phyloP scores from a whole-genome alignment of 805 yeast species.

The Diddensiella transvaalensis region DNA sequence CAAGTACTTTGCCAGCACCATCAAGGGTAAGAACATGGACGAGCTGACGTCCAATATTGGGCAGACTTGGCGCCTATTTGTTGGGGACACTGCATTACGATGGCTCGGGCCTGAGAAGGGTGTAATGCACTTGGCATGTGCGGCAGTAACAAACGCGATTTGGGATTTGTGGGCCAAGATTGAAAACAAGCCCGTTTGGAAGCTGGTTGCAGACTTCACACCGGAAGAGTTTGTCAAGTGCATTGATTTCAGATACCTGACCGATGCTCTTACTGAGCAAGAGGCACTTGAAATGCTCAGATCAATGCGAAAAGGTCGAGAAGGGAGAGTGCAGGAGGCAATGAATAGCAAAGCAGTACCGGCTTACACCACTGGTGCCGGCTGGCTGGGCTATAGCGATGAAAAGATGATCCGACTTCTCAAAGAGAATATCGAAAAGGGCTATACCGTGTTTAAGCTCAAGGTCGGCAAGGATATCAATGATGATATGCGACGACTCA shows the following conservation, averaged over 20 bases:
- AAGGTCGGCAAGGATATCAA: constrained; percentile 38
- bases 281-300: constrained; percentile 36
- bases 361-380: constrained; percentile 42
- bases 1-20: constrained; percentile 35
- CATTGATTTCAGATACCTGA: constrained; percentile 40
- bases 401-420: constrained; percentile 38
- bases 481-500: constrained; percentile 35
- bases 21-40: constrained; percentile 32
- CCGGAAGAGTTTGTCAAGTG: constrained; percentile 40
- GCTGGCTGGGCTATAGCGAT: constrained; percentile 41
- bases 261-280: constrained; percentile 40
- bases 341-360: constrained; percentile 36
- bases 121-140: constrained; percentile 39
- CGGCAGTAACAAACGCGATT: constrained; percentile 39
- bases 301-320: constrained; percentile 31
- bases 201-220: constrained; percentile 38
- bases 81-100: constrained; percentile 39
- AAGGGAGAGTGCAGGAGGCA: constrained; percentile 33
- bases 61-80: constrained; percentile 39
- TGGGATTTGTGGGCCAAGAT: constrained; percentile 43
- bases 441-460: constrained; percentile 40
- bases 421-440: constrained; percentile 34
- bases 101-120: constrained; percentile 45
- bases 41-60: constrained; percentile 37
- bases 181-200: constrained; percentile 39